Evolutionary conservation across 1,139 yeast genomes (phyloP), one percentile per base, ranked within the genome.

Genomic region (Pichia sp.): DNA sequence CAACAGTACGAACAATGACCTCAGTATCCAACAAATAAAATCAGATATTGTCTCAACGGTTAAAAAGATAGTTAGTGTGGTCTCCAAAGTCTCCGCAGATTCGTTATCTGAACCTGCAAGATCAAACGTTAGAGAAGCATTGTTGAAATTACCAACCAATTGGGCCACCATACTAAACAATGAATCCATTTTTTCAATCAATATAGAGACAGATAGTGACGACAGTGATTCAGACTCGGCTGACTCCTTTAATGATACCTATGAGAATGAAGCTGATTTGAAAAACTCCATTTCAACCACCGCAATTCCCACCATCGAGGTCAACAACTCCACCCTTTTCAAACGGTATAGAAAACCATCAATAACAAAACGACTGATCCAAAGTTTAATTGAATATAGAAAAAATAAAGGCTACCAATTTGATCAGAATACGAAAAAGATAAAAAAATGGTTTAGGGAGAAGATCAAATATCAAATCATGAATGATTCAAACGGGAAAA

Each of bases 41-140:
- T 78, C 81, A 53, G 98, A 92, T 59, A 87, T 92, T 38, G 82
- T 90, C 9, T 77, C 85, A 5, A 92, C 97, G 0, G 90, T 92
- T 25, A 86, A 88, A 64, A 90, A 89, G 63, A 88, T 90, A 45
- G 89, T 90, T 39, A 80, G 82, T 40, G 79, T 92, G 38, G 85
- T 92, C 15, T 86, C 97, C 7, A 86, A 85, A 56, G 88, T 88
- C 59, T 86, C 87, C 0, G 87, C 88, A 0, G 77, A 73, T 51
- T 77, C 87, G 3, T 64, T 83, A 37, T 85, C 89, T 4, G 88
- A 85, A 60, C 95, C 96, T 1, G 95, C 96, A 6, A 77, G 95
- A 54, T 72, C 85, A 1, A 83, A 86, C 44, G 95, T 92, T 20
- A 76, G 97, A 41, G 87, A 83, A 55, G 83, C 85, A 37, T 76